These are phyloP conservation scores for Apiotrichum montevideense DNA, from an alignment of 1,284 basidiomycete genomes.

Conservation along the genomic window DNA sequence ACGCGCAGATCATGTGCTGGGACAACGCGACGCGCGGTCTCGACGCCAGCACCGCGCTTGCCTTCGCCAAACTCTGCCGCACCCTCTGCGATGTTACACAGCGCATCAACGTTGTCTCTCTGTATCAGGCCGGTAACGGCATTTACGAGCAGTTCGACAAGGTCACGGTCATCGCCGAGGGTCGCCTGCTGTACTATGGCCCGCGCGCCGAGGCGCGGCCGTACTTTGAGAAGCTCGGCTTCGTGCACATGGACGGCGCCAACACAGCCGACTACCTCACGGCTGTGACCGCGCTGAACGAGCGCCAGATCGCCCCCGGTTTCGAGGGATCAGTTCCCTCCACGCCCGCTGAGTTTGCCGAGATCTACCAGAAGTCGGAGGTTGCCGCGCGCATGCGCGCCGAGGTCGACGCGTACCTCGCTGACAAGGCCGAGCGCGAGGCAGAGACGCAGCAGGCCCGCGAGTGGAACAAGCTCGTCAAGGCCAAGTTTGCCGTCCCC, in stretches of 20 bases:
- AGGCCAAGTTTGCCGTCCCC: constrained; percentile 16
- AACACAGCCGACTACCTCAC: constrained; percentile 56
- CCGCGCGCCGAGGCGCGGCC: constrained; percentile 61
- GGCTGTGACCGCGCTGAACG: constrained; percentile 54
- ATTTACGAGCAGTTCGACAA: constrained; percentile 54
- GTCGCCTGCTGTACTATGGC: constrained; percentile 74
- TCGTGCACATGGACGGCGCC: constrained; percentile 48
- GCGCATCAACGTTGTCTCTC: constrained; percentile 68
- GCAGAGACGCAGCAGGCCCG: constrained; percentile 24
- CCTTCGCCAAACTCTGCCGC: constrained; percentile 66
- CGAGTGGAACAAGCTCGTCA: constrained; percentile 21
- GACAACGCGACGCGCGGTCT: constrained; percentile 57
- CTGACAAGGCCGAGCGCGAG: constrained; percentile 15
- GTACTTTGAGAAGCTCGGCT: constrained; percentile 77
- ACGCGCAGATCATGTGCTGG: constrained; percentile 60
- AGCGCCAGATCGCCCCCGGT: constrained; percentile 54
- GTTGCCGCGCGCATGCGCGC: constrained; percentile 28
- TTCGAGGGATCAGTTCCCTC: constrained; percentile 52
- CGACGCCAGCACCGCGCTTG: constrained; percentile 77
- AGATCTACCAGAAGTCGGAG: constrained; percentile 28
- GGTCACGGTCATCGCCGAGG: constrained; percentile 62
- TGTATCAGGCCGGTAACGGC: constrained; percentile 63
- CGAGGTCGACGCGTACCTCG: constrained; percentile 32
- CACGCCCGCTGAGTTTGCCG: constrained; percentile 51
- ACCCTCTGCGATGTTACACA: constrained; percentile 70